Evolutionary conservation across 75 land plant genomes (phyloP), one percentile per base, ranked within the genome.

Genomic region (Cunninghamia lanceolata): DNA sequence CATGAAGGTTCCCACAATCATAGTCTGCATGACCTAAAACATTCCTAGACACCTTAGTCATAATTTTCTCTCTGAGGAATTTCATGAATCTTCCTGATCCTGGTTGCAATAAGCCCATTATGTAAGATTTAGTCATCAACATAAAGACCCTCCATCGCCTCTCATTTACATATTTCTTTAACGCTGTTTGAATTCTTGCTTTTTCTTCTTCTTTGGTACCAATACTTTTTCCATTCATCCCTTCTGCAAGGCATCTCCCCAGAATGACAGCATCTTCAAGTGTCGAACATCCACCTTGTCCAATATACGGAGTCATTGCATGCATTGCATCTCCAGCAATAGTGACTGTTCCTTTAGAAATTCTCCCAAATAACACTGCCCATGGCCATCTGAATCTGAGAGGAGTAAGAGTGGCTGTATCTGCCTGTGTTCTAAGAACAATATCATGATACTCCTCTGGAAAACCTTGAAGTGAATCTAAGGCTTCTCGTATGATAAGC

Each of bases 271-370:
- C 90, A 77, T 93, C 94, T 88, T 93, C 94, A 53, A 92, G 53
- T 36, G 88, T 88, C 16, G 87, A 85, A 38, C 92, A 88, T 42
- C 90, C 94, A 14, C 94, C 94, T 84, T 92, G 94, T 47, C 90
- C 93, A 11, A 92, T 82, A 80, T 88, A 87, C n/a, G 94, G 94
- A 42, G 88, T 88, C 88, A 91, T 91, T 25, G 88, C 91, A 84
- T 93, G 94, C 89, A 91, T 87, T 63, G 94, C 91, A 85, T 93
- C 94, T 30, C 94, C 93, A 50, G 94, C 94, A 28, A 93, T 40
- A 19, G 93, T 90, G 54, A 89, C 89, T 11, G 90, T 86, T 16
- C 88, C 91, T 32, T 81, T 42, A 19, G 52, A 53, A 21, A 89
- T 78, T 14, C 28, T 54, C 32, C 81, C 85, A 10, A 84, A 40